These are phyloP conservation scores for Termitomyces titanicus DNA, from an alignment of 768 basidiomycete species.

Conservation along the genomic window DNA sequence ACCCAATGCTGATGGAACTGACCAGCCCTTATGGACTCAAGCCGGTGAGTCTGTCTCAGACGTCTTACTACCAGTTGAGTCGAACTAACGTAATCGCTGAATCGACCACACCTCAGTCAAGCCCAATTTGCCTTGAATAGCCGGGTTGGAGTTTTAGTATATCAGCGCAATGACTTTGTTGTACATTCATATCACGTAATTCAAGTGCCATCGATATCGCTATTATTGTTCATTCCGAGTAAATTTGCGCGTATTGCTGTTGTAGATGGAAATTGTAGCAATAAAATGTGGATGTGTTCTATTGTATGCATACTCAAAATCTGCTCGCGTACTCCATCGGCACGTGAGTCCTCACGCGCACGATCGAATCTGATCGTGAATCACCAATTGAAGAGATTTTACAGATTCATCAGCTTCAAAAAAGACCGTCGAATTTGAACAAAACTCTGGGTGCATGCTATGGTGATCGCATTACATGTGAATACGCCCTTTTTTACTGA, in stretches of 20 bases:
- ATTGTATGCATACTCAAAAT: too few relatives aligned
- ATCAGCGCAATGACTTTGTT: neutral
- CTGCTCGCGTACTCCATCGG: too few relatives aligned
- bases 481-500: neutral
- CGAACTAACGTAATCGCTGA: neutral
- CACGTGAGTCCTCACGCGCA: neutral
- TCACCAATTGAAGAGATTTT: neutral
- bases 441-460: neutral
- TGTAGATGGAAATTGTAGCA: too few relatives aligned
- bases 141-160: neutral
- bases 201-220: too few relatives aligned
- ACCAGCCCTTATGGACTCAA: slow-evolving; percentile 41
- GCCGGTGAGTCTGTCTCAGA: slow-evolving; percentile 32
- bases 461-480: neutral
- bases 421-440: too few relatives aligned
- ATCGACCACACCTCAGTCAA: slow-evolving; percentile 10
- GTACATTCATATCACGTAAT: neutral
- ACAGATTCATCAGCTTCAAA: neutral
- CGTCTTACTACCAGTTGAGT: neutral
- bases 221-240: too few relatives aligned
- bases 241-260: too few relatives aligned
- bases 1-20: slow-evolving; percentile 43
- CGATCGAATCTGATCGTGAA: neutral
- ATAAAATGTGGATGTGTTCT: too few relatives aligned
- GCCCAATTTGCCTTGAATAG: slow-evolving; percentile 21